A percentile compares a stretch with the other conserved stretches of the same genome.
phyloP scores from a whole-genome alignment of 1,284 basidiomycete genomes.

The Puccinia horiana region DNA sequence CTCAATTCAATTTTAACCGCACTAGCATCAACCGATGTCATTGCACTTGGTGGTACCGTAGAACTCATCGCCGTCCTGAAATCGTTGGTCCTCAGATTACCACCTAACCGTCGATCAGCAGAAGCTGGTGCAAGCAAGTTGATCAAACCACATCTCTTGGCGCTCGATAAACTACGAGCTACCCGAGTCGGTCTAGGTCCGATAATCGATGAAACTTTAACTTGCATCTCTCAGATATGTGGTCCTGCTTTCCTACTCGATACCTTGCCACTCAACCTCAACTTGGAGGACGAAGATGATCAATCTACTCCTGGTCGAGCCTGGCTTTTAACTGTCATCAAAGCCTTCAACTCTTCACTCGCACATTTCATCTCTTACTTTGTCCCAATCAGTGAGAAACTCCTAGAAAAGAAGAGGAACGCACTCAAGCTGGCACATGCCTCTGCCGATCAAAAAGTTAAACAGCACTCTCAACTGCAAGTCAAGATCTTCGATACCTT shows the following conservation, averaged over 20 bases:
- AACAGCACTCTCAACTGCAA: slow-evolving; percentile 63
- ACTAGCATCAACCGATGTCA: slow-evolving; percentile 66
- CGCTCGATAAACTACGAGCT: slow-evolving; percentile 71
- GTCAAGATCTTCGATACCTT: slow-evolving; percentile 92
- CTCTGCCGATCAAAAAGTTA: slow-evolving; percentile 59
- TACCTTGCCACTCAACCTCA: slow-evolving; percentile 80
- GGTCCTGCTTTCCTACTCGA: slow-evolving; percentile 79
- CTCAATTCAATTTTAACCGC: slow-evolving; percentile 68
- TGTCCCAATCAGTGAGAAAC: slow-evolving; percentile 86
- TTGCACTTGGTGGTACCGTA: slow-evolving; percentile 63
- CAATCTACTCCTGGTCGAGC: slow-evolving; percentile 64
- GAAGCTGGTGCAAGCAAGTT: slow-evolving; percentile 71
- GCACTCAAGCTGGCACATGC: slow-evolving; percentile 72
- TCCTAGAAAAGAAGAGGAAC: slow-evolving; percentile 69
- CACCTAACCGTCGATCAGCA: slow-evolving; percentile 59
- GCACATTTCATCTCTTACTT: slow-evolving; percentile 85
- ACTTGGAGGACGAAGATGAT: slow-evolving; percentile 57
- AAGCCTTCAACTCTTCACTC: slow-evolving; percentile 75
- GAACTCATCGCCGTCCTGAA: slow-evolving; percentile 42
- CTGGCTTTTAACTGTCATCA: slow-evolving; percentile 70
- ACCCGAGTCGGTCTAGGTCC: slow-evolving; percentile 81
- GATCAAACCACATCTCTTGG: slow-evolving; percentile 75
- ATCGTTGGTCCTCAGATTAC: slow-evolving; percentile 61
- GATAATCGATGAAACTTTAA: slow-evolving; percentile 70
- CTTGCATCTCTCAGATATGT: slow-evolving; percentile 74